Evolutionary conservation across 1,139 yeast genomes (phyloP).

Genomic region (Ogataea hybrid): DNA sequence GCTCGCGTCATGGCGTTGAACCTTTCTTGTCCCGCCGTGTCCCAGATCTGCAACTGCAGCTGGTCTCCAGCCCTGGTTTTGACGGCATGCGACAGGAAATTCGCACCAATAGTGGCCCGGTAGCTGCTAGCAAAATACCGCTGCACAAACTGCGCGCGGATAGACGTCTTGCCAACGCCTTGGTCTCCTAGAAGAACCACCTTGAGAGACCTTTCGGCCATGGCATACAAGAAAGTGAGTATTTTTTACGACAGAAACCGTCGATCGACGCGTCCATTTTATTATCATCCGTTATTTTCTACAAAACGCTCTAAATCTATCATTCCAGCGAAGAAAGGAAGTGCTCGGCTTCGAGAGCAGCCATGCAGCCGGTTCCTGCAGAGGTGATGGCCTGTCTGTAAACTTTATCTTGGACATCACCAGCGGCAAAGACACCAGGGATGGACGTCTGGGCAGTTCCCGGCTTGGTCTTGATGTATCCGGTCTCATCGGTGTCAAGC

Average conservation of each 20-base stretch:
- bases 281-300: background rate
- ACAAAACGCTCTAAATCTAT: constrained; percentile 3
- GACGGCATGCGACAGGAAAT: constrained; percentile 50
- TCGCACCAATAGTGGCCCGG: constrained; percentile 63
- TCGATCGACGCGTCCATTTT: constrained; percentile 6
- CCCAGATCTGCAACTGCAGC: constrained; percentile 58
- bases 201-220: constrained; percentile 36
- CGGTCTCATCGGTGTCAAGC: constrained; percentile 80
- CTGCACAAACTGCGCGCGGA: constrained; percentile 57
- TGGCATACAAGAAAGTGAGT: background rate
- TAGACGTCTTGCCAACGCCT: constrained; percentile 63
- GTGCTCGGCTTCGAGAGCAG: constrained; percentile 93
- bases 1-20: constrained; percentile 59
- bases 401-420: constrained; percentile 96
- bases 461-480: constrained; percentile 84
- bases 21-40: constrained; percentile 67
- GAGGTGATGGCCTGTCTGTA: constrained; percentile 99
- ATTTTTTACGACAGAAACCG: background rate
- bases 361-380: constrained; percentile 99
- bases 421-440: constrained; percentile 95
- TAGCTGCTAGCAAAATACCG: constrained; percentile 58
- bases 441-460: constrained; percentile 88
- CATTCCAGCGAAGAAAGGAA: constrained; percentile 68
- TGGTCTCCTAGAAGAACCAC: constrained; percentile 59
- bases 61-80: constrained; percentile 16